Percentiles rank a stretch among this genome's conserved stretches.
phyloP scores from a whole-genome alignment of 441 rosid species.

The Syzygium syzygioides region DNA sequence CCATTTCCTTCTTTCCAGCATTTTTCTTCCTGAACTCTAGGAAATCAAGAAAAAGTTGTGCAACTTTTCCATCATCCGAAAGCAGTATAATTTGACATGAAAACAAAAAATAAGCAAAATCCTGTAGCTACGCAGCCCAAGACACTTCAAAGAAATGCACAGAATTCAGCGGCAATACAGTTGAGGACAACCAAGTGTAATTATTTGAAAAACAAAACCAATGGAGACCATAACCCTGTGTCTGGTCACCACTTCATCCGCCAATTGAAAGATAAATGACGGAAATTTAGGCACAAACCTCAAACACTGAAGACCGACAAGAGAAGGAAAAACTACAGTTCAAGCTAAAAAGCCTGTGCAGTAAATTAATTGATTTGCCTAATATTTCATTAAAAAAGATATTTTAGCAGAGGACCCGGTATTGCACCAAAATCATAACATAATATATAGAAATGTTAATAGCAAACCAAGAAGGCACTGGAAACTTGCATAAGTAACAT shows the following conservation, averaged over 20 bases:
- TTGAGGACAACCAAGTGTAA: background rate
- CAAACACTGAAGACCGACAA: background rate
- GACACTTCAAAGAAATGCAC: background rate
- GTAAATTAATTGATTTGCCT: background rate
- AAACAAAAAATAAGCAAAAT: background rate
- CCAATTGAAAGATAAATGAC: background rate
- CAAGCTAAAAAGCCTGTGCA: background rate
- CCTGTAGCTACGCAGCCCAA: background rate
- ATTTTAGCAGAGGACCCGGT: background rate
- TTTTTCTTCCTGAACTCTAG: conserved; percentile 59
- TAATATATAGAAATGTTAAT: background rate
- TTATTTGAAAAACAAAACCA: background rate
- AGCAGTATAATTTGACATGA: background rate
- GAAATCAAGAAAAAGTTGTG: background rate
- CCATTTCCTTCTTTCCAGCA: conserved; percentile 46
- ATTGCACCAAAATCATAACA: background rate
- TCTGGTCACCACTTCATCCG: background rate
- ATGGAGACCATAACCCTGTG: background rate
- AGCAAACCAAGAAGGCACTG: background rate
- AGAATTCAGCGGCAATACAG: background rate
- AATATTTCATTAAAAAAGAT: background rate
- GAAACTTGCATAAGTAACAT: background rate
- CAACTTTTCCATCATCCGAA: background rate
- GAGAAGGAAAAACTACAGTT: background rate
- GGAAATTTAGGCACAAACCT: background rate